phyloP scores from a whole-genome alignment of 129 eudicot species.

The Arctium minus region DNA sequence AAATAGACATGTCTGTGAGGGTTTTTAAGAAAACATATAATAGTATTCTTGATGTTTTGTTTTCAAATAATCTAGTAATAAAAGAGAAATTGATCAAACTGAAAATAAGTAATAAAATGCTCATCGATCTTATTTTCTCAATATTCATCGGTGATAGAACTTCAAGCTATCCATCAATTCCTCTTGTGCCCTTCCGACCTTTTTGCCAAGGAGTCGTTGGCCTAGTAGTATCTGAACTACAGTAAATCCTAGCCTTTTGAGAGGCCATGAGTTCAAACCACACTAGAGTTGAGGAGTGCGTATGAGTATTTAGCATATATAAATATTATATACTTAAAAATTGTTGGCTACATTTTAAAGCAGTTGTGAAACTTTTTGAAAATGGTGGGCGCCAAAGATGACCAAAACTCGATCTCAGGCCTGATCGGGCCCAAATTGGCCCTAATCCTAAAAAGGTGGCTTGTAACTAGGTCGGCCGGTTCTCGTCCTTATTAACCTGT shows the following conservation, averaged over 20 bases:
- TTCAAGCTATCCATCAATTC: too few species aligned
- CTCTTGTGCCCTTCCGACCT: neutral
- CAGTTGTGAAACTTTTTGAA: too few species aligned
- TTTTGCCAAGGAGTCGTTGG: too few species aligned
- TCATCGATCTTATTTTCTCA: neutral
- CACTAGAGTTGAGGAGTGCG: neutral
- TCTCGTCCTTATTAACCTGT: neutral
- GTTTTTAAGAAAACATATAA: too few species aligned
- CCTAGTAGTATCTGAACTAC: neutral
- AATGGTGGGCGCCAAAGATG: too few species aligned
- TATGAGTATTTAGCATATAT: neutral
- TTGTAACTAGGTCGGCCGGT: neutral
- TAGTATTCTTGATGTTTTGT: neutral
- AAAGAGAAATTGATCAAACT: neutral
- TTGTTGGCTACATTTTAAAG: neutral
- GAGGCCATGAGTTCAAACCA: neutral
- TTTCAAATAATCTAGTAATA: neutral
- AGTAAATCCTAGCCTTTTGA: neutral
- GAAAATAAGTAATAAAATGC: neutral
- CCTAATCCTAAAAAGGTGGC: neutral
- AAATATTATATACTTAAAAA: too few species aligned
- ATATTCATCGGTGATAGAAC: neutral
- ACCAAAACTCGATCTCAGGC: too few species aligned
- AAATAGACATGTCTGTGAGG: neutral
- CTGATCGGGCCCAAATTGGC: too few species aligned